Evolutionary conservation across 768 basidiomycete species (phyloP).

Genomic region (Termitomyces sp.): DNA sequence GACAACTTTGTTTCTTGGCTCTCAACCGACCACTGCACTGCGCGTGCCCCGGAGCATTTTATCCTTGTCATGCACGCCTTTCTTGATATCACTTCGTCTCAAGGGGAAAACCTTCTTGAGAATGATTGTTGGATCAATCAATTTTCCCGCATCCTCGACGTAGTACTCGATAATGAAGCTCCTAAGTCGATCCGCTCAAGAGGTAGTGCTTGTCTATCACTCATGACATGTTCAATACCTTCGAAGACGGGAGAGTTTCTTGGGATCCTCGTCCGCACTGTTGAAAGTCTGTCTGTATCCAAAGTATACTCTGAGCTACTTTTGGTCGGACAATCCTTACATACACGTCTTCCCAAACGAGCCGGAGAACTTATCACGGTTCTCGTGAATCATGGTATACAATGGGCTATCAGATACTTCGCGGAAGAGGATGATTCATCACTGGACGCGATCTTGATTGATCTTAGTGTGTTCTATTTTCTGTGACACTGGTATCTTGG

Average conservation of each 20-base stretch:
- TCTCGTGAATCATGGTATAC: conserved; percentile 41
- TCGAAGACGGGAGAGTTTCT: conserved; percentile 15
- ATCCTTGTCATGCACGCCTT: conserved; percentile 38
- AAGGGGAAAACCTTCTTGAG: conserved; percentile 7
- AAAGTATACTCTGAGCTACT: conserved; percentile 24
- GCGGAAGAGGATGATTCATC: conserved; percentile 23
- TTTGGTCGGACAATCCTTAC: conserved; percentile 24
- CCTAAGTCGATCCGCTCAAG: conserved; percentile 11
- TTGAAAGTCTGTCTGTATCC: conserved; percentile 20
- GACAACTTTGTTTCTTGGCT: conserved; percentile 35
- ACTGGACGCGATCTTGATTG: conserved; percentile 19
- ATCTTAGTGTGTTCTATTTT: conserved; percentile 30
- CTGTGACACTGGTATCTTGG: neutral
- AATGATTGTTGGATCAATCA: conserved; percentile 23
- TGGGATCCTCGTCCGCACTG: conserved; percentile 17
- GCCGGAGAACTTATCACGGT: conserved; percentile 19
- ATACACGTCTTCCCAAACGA: conserved; percentile 10
- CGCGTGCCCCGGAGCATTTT: conserved; percentile 22
- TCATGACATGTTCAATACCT: conserved; percentile 21
- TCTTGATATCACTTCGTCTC: conserved; percentile 31
- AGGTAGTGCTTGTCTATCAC: conserved; percentile 22
- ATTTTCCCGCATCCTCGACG: conserved; percentile 19
- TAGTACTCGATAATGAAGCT: conserved; percentile 10
- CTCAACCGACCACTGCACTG: conserved; percentile 18
- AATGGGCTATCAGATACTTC: conserved; percentile 46